Conservation (phyloP, 345 rosid genomes). For the Lumnitzera littorea region DNA sequence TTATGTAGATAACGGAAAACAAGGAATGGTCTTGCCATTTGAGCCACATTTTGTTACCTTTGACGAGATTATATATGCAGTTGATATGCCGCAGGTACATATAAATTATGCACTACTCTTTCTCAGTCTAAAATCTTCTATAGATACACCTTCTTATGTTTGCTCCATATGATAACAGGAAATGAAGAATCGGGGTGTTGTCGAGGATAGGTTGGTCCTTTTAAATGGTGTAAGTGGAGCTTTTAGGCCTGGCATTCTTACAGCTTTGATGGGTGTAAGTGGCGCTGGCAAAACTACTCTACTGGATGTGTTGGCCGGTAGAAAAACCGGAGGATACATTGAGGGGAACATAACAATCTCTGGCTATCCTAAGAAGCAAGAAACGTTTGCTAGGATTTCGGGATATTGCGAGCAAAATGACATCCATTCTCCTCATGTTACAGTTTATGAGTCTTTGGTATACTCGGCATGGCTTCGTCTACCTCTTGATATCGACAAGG, state of each 20-base stretch:
- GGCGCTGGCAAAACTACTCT: conserved; percentile 74
- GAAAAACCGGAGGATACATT: conserved; percentile 65
- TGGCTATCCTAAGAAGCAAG: conserved; percentile 61
- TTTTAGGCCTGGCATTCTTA: conserved; percentile 60
- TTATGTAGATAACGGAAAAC: conserved; percentile 22
- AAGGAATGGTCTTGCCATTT: conserved; percentile 67
- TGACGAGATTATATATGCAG: conserved; percentile 46
- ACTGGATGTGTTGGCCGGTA: conserved; percentile 73
- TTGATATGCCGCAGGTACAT: conserved; percentile 64
- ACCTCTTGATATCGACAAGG: conserved; percentile 50
- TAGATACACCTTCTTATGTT: no score
- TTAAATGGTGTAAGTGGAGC: conserved; percentile 59
- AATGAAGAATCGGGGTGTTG: conserved; percentile 49
- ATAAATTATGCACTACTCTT: no score
- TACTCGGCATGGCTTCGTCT: conserved; percentile 66
- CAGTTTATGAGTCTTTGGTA: conserved; percentile 50
- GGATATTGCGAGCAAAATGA: conserved; percentile 76
- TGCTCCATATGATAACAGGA: conserved; percentile 24
- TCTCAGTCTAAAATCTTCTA: no score
- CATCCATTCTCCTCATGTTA: conserved; percentile 62
- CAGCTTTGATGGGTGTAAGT: conserved; percentile 65
- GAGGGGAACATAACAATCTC: conserved; percentile 44
- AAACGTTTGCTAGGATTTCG: conserved; percentile 60
- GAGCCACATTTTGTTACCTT: conserved; percentile 49
- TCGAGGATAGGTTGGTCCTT: conserved; percentile 43